A percentile compares a stretch with the other conserved stretches of the same genome.
Evolutionary conservation across 1,139 yeast species (phyloP).

Genomic region (Pneumocystis sp.): DNA sequence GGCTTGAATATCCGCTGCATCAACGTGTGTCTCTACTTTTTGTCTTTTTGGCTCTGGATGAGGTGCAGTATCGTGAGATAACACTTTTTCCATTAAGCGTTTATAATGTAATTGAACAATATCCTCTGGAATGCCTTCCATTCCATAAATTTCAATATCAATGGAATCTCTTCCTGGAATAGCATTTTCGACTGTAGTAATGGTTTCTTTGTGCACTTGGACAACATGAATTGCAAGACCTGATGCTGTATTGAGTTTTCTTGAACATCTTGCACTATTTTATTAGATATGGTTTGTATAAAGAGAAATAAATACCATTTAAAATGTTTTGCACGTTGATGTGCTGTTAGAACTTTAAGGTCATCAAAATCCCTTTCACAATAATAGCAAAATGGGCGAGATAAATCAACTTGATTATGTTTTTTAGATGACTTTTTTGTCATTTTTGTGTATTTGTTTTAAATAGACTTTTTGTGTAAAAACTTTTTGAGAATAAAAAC

Average conservation of each 20-base stretch:
- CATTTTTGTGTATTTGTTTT: background rate
- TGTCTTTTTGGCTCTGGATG: conserved; percentile 1
- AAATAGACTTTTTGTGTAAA: background rate
- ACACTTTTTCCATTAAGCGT: conserved; percentile 8
- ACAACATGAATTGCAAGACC: conserved; percentile 15
- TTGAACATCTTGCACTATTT: background rate
- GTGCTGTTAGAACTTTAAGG: conserved; percentile 16
- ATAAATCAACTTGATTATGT: conserved; percentile 5
- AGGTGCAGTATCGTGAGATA: conserved; percentile 8
- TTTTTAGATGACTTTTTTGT: background rate
- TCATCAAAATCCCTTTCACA: conserved; percentile 17
- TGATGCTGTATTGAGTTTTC: background rate
- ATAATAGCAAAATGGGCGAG: conserved; percentile 18
- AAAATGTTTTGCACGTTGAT: conserved; percentile 17
- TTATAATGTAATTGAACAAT: conserved; percentile 13
- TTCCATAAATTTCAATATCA: conserved; percentile 15
- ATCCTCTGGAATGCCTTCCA: conserved; percentile 16
- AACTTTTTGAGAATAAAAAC: background rate
- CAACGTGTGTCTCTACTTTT: background rate
- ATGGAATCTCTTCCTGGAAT: conserved; percentile 15
- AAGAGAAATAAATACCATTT: conserved; percentile 12
- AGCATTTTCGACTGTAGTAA: conserved; percentile 14
- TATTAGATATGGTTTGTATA: background rate
- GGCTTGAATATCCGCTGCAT: background rate
- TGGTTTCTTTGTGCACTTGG: conserved; percentile 16